Evolutionary conservation across 257 asterid species (phyloP), one percentile per base, ranked within the genome.

Genomic region (Lantana camara): DNA sequence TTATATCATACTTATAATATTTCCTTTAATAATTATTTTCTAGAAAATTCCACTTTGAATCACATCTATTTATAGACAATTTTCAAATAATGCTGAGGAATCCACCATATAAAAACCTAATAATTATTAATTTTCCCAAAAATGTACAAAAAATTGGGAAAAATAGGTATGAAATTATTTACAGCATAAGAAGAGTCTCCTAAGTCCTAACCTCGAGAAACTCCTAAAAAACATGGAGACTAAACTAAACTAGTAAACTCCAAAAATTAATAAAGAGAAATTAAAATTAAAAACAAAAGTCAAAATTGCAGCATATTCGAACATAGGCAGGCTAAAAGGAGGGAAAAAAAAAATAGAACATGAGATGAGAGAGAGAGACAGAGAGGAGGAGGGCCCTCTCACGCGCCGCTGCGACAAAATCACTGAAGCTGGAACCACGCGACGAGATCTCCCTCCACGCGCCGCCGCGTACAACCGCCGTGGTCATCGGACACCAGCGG

Each of bases 381-480:
- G 16, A 14, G 16, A 14, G 47, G 4, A 10, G 6, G 1, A 0
- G n/a, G 1, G 16, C 4, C 15, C 7, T 21, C 0, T 11, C 66
- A 62, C 69, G 67, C 65, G 62, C 58, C 40, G 7, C 8, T 5
- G 8, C 7, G 9, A 2, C 8, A 12, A 2, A 27, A 63, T 67
- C 76, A 65, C 35, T 50, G 74, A 22, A 69, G 16, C 50, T 76
- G 57, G 64, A 82, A 73, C 82, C 88, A 79, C 0, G 70, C 41
- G 4, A 64, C 42, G 32, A 79, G 69, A 35, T 79, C 83, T 17
- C 44, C 64, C 12, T 60, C 59, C 34, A 79, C 79, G 74, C 77
- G 74, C 67, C 79, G 27, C 68, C 30, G 68, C 67, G 68, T n/a
- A 53, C 0, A 11, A 0, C 4, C 72, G 38, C 63, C 64, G 48